phyloP scores from a whole-genome alignment of 768 basidiomycete species.

The Collybiopsis confluens region DNA sequence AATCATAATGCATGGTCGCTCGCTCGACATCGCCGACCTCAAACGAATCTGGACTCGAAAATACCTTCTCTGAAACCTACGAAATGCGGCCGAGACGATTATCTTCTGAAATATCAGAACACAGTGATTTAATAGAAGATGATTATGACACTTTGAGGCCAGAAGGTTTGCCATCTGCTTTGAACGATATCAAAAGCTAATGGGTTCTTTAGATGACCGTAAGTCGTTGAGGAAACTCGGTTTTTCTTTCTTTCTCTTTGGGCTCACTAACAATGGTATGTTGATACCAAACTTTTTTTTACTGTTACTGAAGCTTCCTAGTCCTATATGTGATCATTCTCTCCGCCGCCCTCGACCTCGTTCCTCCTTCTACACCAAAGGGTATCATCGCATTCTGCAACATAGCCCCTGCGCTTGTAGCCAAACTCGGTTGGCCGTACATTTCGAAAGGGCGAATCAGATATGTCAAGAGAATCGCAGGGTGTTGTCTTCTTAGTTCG shows the following conservation, averaged over 20 bases:
- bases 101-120: neutral
- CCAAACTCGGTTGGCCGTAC: slow-evolving; percentile 92
- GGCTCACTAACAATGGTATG: slow-evolving; percentile 86
- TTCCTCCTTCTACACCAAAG: slow-evolving; percentile 87
- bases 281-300: neutral
- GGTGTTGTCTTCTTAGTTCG: slow-evolving; percentile 73
- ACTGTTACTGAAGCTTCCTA: slow-evolving; percentile 25
- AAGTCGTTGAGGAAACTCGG: slow-evolving; percentile 36
- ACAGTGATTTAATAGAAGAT: slow-evolving; percentile 1
- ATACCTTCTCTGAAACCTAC: neutral
- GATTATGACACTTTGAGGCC: neutral
- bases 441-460: slow-evolving; percentile 80
- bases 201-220: slow-evolving; percentile 16
- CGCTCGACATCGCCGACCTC: too few relatives aligned
- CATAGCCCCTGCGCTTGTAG: slow-evolving; percentile 81
- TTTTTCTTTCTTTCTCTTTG: slow-evolving; percentile 85
- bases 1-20: too few relatives aligned
- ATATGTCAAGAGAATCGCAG: slow-evolving; percentile 68
- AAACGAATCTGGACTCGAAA: too few relatives aligned
- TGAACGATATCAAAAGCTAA: neutral
- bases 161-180: neutral
- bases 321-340: slow-evolving; percentile 96
- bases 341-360: slow-evolving; percentile 92
- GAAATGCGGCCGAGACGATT: slow-evolving; percentile 1
- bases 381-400: slow-evolving; percentile 96